Percentiles rank a stretch among this genome's conserved stretches.
phyloP scores from a whole-genome alignment of 257 asterid species.

The Ajuga chamaepitys region DNA sequence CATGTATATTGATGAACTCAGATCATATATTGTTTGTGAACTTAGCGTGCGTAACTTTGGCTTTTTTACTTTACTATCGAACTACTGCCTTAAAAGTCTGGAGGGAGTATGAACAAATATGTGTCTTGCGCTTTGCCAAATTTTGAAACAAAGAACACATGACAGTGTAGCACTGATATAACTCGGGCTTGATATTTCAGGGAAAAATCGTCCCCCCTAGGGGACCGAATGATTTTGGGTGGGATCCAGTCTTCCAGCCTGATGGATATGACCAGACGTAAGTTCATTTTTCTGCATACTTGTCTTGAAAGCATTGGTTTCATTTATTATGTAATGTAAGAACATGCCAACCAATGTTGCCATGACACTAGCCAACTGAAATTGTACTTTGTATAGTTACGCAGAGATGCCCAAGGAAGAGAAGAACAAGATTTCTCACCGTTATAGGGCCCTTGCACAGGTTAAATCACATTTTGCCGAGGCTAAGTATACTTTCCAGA shows the following conservation, averaged over 20 bases:
- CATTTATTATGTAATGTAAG: not conserved
- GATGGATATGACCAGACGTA: slow-evolving; percentile 86
- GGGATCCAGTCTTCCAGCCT: slow-evolving; percentile 96
- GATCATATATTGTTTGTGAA: not conserved
- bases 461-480: slow-evolving; percentile 78
- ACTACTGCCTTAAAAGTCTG: not conserved
- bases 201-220: slow-evolving; percentile 87
- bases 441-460: slow-evolving; percentile 69
- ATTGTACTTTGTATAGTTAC: slow-evolving; percentile 42
- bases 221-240: slow-evolving; percentile 92
- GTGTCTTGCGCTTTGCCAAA: not conserved
- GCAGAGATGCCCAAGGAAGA: slow-evolving; percentile 93
- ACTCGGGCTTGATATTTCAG: slow-evolving; percentile 35
- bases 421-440: slow-evolving; percentile 87
- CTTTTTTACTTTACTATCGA: not conserved
- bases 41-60: not conserved
- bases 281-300: slow-evolving; percentile 8
- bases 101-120: not conserved
- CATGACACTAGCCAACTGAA: slow-evolving; percentile 3
- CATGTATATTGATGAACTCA: not conserved
- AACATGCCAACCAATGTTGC: not conserved
- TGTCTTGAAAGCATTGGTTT: not conserved
- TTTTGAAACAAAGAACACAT: not conserved
- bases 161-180: slow-evolving; percentile 12
- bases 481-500: slow-evolving; percentile 59